A percentile compares a stretch with the other conserved stretches of the same genome.
These are phyloP conservation scores for Aureobasidium uvarum DNA, from an alignment of 2,329 filamentous ascomycete species.

Conservation along the genomic window DNA sequence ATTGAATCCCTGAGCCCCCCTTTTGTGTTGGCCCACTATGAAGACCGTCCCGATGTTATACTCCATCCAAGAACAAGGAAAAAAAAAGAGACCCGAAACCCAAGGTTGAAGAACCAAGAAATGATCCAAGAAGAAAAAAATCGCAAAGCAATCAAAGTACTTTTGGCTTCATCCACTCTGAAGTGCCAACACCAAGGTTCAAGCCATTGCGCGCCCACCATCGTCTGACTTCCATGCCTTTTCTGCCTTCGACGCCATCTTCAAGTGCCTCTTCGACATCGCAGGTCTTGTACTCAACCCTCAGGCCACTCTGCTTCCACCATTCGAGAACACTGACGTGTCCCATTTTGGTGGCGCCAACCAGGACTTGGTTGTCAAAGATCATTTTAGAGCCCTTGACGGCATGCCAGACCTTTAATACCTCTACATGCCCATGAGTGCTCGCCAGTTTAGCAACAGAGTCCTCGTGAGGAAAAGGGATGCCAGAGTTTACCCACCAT, in stretches of 20 bases:
- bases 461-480: constrained; percentile 76
- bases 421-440: constrained; percentile 77
- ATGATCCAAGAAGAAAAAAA: background rate
- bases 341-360: constrained; percentile 83
- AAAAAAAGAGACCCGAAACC: background rate
- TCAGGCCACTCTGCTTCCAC: constrained; percentile 77
- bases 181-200: constrained; percentile 76
- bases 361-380: constrained; percentile 79
- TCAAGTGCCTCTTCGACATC: constrained; percentile 94
- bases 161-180: constrained; percentile 85
- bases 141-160: constrained; percentile 43
- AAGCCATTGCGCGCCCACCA: constrained; percentile 90
- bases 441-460: constrained; percentile 80
- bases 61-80: background rate
- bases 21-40: background rate
- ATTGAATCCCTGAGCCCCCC: background rate
- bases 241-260: constrained; percentile 68
- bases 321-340: constrained; percentile 84
- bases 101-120: background rate
- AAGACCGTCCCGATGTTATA: background rate
- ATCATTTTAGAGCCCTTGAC: constrained; percentile 73
- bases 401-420: constrained; percentile 79
- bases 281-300: constrained; percentile 90
- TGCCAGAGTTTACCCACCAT: constrained; percentile 84
- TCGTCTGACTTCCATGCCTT: constrained; percentile 68